Percentiles rank a stretch among this genome's conserved stretches.
phyloP scores from a whole-genome alignment of 169 alveolate genomes.

The Theileria parva region DNA sequence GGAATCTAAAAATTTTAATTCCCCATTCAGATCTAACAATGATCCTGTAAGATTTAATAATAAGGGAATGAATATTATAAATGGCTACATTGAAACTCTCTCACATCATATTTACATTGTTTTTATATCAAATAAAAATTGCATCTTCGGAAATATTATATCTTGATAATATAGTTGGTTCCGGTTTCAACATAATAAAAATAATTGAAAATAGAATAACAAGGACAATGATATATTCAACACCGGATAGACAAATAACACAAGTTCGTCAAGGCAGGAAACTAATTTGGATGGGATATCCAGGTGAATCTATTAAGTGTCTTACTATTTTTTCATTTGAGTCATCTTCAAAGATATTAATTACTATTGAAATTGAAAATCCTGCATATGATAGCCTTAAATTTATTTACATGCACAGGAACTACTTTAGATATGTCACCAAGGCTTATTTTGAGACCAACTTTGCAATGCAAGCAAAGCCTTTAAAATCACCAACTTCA shows the following conservation, averaged over 20 bases:
- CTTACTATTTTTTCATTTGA: not conserved
- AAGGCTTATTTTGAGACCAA: not conserved
- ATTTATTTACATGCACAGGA: not conserved
- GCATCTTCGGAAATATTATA: not conserved
- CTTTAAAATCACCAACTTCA: too few relatives aligned
- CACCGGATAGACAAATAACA: not conserved
- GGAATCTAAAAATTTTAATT: not conserved
- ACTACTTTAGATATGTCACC: not conserved
- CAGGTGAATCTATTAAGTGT: not conserved
- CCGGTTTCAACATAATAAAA: not conserved
- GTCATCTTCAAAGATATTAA: not conserved
- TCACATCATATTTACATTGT: not conserved
- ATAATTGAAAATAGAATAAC: not conserved
- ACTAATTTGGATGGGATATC: not conserved
- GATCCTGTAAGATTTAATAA: not conserved
- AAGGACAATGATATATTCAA: not conserved
- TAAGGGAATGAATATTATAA: too few relatives aligned
- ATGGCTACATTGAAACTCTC: not conserved
- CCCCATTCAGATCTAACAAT: not conserved
- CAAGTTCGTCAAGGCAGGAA: not conserved
- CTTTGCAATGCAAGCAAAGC: too few relatives aligned
- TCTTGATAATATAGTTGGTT: not conserved
- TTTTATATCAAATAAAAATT: not conserved
- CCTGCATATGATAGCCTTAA: not conserved
- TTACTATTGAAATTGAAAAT: not conserved